These are phyloP conservation scores for Rhodotorula sp. DNA, from an alignment of 1,284 basidiomycete genomes.

Conservation along the genomic window DNA sequence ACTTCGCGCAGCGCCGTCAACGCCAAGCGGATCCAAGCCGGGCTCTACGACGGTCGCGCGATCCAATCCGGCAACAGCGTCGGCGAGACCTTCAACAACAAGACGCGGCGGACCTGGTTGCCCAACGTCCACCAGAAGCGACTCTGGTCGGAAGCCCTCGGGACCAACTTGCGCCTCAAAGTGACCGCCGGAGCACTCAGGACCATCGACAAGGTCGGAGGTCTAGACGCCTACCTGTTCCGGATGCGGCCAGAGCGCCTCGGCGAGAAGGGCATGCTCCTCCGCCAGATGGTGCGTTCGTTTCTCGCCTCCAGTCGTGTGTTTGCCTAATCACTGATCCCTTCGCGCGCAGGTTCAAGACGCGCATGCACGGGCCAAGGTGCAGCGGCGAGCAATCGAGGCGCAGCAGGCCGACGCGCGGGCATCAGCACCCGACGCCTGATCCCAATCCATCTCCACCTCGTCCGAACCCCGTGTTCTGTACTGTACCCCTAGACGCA, in stretches of 20 bases:
- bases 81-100: conserved; percentile 76
- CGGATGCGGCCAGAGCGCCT: conserved; percentile 64
- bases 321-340: neutral
- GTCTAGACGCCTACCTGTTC: conserved; percentile 74
- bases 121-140: conserved; percentile 79
- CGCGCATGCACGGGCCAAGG: conserved; percentile 33
- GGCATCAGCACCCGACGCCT: neutral
- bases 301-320: neutral
- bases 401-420: conserved; percentile 2
- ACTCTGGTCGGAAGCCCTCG: conserved; percentile 64
- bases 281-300: conserved; percentile 58
- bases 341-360: conserved; percentile 28
- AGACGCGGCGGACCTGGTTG: conserved; percentile 85
- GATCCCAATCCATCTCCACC: neutral
- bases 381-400: conserved; percentile 11
- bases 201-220: conserved; percentile 77
- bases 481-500: neutral
- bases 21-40: conserved; percentile 35
- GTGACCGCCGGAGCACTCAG: conserved; percentile 69
- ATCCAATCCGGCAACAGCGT: conserved; percentile 85
- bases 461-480: neutral
- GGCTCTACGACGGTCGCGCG: conserved; percentile 71
- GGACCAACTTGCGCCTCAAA: conserved; percentile 61
- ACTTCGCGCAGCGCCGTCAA: conserved; percentile 36
- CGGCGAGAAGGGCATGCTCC: conserved; percentile 69